phyloP scores from a whole-genome alignment of 2,329 filamentous ascomycete species.

The Fusarium siculi region DNA sequence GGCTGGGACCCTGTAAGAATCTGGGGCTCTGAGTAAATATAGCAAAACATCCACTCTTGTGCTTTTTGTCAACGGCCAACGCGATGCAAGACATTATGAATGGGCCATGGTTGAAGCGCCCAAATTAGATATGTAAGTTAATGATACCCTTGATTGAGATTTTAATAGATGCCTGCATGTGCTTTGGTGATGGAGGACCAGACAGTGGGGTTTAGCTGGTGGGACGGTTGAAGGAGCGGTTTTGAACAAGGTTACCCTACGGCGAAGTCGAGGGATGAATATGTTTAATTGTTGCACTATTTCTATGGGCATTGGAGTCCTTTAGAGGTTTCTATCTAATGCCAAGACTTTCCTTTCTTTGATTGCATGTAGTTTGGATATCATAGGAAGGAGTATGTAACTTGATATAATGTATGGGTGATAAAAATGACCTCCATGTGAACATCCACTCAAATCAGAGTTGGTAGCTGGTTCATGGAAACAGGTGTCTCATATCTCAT shows the following conservation, averaged over 20 bases:
- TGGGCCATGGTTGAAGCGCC: background rate
- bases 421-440: background rate
- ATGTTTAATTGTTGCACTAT: background rate
- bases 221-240: background rate
- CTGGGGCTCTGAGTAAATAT: constrained; percentile 30
- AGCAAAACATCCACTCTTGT: constrained; percentile 21
- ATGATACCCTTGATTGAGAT: background rate
- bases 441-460: accelerated
- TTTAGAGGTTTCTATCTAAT: accelerated
- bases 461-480: accelerated
- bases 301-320: accelerated
- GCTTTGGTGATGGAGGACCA: background rate
- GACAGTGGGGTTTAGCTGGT: background rate
- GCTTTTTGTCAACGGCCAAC: background rate
- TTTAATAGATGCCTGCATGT: background rate
- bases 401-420: background rate
- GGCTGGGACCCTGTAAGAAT: constrained; percentile 15
- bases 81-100: constrained; percentile 11
- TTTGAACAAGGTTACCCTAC: background rate
- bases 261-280: background rate
- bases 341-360: background rate
- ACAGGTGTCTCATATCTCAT: no score
- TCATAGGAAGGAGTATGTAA: background rate
- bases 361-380: accelerated
- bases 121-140: background rate